A percentile compares a stretch with the other conserved stretches of the same genome.
These are phyloP conservation scores for Aethionema arabicum DNA, from an alignment of 345 rosid species.

Conservation along the genomic window DNA sequence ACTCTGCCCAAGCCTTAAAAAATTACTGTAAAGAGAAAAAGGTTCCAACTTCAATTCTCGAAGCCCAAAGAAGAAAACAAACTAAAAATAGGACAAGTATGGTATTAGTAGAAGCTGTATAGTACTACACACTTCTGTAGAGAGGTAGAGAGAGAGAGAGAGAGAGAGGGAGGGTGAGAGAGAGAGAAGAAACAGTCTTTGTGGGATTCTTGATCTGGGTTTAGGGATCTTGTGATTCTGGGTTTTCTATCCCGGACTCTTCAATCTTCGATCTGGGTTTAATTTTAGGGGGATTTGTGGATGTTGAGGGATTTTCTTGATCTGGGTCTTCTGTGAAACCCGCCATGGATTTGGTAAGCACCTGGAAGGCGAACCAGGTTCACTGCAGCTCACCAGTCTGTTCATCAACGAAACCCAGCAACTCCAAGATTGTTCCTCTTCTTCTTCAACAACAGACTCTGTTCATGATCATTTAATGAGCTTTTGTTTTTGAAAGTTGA, in stretches of 20 bases:
- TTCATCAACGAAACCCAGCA: constrained; percentile 42
- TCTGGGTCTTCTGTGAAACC: constrained; percentile 19
- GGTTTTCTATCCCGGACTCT: no score
- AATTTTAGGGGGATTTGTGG: constrained; percentile 16
- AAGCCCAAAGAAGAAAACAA: constrained; percentile 46
- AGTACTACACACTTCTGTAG: constrained; percentile 30
- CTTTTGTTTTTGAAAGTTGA: constrained; percentile 40
- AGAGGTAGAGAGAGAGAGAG: constrained; percentile 38
- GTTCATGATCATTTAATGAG: constrained; percentile 37
- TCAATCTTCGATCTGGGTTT: constrained; percentile 23
- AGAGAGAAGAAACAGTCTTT: constrained; percentile 26
- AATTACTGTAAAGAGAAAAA: constrained; percentile 35
- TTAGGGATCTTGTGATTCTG: no score
- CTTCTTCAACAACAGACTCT: constrained; percentile 38
- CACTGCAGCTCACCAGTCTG: constrained; percentile 28
- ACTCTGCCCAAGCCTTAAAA: constrained; percentile 35
- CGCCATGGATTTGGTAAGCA: constrained; percentile 43
- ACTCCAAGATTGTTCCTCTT: constrained; percentile 41
- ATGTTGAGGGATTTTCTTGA: constrained; percentile 26
- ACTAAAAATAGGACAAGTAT: constrained; percentile 33
- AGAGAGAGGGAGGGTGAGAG: constrained; percentile 19
- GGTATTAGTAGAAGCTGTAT: constrained; percentile 36
- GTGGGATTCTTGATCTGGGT: constrained; percentile 2
- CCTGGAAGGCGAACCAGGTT: constrained; percentile 47
- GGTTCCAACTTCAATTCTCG: constrained; percentile 38